Percentiles rank a stretch among this genome's conserved stretches.
phyloP scores from a whole-genome alignment of 805 yeast genomes.

The Hanseniaspora pseudoguilliermondii region DNA sequence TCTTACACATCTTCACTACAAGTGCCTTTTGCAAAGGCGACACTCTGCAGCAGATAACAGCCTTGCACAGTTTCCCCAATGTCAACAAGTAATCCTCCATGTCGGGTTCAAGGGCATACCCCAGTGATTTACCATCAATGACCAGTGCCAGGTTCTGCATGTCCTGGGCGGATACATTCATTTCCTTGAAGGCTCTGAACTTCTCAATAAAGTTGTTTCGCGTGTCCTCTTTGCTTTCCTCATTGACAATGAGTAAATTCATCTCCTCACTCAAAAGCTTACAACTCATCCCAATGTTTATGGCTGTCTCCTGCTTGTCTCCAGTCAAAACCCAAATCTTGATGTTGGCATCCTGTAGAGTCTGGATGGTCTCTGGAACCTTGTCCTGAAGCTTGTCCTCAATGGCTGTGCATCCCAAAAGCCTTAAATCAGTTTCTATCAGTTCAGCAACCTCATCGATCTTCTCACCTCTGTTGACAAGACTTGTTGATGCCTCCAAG shows the following conservation, averaged over 20 bases:
- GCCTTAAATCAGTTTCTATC: conserved; percentile 65
- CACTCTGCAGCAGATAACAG: conserved; percentile 95
- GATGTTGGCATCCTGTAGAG: conserved; percentile 91
- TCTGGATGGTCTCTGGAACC: conserved; percentile 93
- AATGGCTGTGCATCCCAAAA: conserved; percentile 95
- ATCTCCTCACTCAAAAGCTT: conserved; percentile 86
- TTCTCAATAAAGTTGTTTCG: conserved; percentile 60
- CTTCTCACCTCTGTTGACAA: conserved; percentile 59
- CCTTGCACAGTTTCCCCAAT: conserved; percentile 77
- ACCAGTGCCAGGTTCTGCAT: conserved; percentile 71
- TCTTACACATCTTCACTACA: conserved; percentile 86
- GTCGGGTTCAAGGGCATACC: conserved; percentile 70
- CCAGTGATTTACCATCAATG: conserved; percentile 87
- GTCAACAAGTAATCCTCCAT: conserved; percentile 67
- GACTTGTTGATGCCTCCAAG: conserved; percentile 68
- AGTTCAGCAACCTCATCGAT: conserved; percentile 81
- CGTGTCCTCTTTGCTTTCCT: conserved; percentile 69
- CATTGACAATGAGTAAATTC: conserved; percentile 83
- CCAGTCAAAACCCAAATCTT: conserved; percentile 97
- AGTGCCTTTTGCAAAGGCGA: conserved; percentile 94
- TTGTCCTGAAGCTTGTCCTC: conserved; percentile 97
- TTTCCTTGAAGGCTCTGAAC: conserved; percentile 55
- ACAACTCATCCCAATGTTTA: conserved; percentile 97
- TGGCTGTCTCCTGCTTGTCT: conserved; percentile 96
- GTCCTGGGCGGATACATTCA: conserved; percentile 54